Evolutionary conservation across 176 grass and related monocot genomes (phyloP), one percentile per base, ranked within the genome.

Genomic region (Bromus sterilis): DNA sequence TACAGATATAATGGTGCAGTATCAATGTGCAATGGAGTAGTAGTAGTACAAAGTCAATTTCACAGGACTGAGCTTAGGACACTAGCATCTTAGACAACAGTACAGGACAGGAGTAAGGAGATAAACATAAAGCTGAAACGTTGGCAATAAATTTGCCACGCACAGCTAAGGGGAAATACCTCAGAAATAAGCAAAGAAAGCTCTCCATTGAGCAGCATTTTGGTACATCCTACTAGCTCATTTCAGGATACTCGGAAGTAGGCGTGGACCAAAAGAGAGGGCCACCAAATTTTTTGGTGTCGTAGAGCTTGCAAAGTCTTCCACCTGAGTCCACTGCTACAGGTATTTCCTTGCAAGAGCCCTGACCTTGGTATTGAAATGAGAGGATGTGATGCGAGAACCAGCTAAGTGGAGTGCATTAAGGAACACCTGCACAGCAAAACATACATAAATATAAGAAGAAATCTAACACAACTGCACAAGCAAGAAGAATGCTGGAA

Each of bases 341-440:
- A 98, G 43, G 58, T 91, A 98, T 71, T 89, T 95, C 72, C 95
- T 93, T 79, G 95, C 92, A 82, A 95, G 82, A 77, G 88, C 79
- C 77, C 88, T 77, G 66, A 98, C 86, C 86, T 91, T 91, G 63
- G 92, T 93, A 51, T 93, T 84, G 31, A 98, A 95, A 75, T 88
- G 92, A 6, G 92, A 91, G 8, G 90, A 95, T 56, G 86, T 82
- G 85, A 95, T 98, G 49, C 92, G 80, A 67, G 90, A 98, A 75
- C 92, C 92, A 53, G 88, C 75, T 30, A 91, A 61, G 67, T 91
- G 95, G 42, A 88, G 90, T 13, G 92, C 90, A 89, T 93, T 93
- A 9, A 95, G 75, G 65, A 95, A 78, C 48, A 83, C 85, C 90
- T 95, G 75, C 76, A 77, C 36, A 78, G 18, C 30, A 75, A 62